A percentile compares a stretch with the other conserved stretches of the same genome.
These are phyloP conservation scores for Xylaria sp. DNA, from an alignment of 2,329 filamentous ascomycete species.

Conservation along the genomic window DNA sequence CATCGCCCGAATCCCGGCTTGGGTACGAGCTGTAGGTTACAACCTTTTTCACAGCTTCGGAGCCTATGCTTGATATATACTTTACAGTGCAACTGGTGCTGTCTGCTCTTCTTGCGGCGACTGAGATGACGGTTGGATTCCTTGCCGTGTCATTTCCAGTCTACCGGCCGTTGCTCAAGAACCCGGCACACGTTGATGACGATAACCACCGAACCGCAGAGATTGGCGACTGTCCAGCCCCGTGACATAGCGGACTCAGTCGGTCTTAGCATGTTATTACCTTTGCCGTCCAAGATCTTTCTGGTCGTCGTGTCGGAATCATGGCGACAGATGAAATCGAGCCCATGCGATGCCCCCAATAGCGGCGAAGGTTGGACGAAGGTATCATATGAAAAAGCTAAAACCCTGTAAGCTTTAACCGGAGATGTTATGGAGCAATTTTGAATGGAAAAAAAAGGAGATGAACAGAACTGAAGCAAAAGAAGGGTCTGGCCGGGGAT, in stretches of 20 bases:
- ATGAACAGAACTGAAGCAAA: too few relatives aligned
- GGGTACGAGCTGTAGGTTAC: neutral
- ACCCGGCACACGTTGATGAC: neutral
- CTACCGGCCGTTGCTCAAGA: neutral
- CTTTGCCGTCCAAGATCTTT: neutral
- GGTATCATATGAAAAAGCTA: neutral
- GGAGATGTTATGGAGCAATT: too few relatives aligned
- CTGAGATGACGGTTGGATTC: neutral
- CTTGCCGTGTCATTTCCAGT: neutral
- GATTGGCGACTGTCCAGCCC: neutral
- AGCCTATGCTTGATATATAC: neutral
- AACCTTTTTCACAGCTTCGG: neutral
- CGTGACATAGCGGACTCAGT: neutral
- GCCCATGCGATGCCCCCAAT: neutral
- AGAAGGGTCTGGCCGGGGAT: slow-evolving; percentile 52
- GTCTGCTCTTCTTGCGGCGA: neutral
- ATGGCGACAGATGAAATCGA: neutral
- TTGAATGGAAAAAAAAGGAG: too few relatives aligned
- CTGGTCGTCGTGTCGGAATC: neutral
- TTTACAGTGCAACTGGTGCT: neutral
- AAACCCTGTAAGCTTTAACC: neutral
- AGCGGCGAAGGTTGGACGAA: neutral
- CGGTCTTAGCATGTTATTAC: neutral
- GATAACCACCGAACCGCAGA: neutral
- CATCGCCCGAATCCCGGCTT: neutral